A percentile compares a stretch with the other conserved stretches of the same genome.
Conservation (phyloP, 129 eudicot genomes). For the Solidago caesia region DNA sequence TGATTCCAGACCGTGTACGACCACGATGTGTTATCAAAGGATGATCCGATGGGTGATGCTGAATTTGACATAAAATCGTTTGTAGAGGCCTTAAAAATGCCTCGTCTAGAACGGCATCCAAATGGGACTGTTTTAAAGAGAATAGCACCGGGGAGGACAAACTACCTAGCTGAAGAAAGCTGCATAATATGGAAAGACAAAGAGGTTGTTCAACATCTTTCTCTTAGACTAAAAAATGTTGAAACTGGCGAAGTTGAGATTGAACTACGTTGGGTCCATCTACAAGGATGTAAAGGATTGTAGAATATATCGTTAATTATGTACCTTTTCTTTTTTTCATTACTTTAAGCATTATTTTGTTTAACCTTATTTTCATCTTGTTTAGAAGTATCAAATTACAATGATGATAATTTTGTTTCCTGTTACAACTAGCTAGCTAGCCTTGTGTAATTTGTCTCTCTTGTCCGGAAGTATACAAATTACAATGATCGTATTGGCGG, state of each 20-base stretch:
- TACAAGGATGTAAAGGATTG: conserved; percentile 26
- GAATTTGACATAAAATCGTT: conserved; percentile 39
- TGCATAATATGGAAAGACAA: conserved; percentile 42
- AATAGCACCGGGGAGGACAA: conserved; percentile 43
- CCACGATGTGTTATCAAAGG: conserved; percentile 40
- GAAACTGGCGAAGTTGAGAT: conserved; percentile 50
- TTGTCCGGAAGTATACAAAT: no score
- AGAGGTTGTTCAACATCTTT: conserved; percentile 40
- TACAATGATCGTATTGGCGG: no score
- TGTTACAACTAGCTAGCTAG: no score
- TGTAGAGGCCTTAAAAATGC: conserved; percentile 22
- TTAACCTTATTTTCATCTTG: no score
- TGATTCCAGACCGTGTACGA: conserved; percentile 42
- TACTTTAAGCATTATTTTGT: no score
- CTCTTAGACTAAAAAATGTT: conserved; percentile 43
- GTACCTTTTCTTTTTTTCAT: no score
- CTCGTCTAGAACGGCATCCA: conserved; percentile 31
- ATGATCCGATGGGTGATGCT: conserved; percentile 55
- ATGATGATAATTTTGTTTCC: no score
- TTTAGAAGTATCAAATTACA: no score
- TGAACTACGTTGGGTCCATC: conserved; percentile 47
- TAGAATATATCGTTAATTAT: neutral
- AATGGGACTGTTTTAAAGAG: conserved; percentile 40
- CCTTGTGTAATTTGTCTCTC: no score
- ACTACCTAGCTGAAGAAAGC: conserved; percentile 50